Base-by-base conservation (phyloP, 169 alveolate genomes). In the Eimeria praecox region DNA sequence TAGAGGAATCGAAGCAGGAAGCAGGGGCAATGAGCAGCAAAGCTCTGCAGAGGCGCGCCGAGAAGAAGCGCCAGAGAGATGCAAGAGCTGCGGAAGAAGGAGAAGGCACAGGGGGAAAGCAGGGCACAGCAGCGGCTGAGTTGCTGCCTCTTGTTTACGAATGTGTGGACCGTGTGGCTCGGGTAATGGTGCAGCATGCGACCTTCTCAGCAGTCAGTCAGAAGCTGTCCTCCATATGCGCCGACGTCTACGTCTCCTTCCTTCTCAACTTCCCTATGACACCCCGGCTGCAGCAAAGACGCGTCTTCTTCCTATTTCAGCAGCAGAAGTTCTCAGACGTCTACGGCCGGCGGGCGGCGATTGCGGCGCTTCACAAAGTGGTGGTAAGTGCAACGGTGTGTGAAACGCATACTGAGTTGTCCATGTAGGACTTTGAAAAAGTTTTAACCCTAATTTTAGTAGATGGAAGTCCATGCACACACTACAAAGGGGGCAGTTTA, bases 221-320 rank as follows among this genome's bases (percentile, higher is more conserved):
- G 44, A 83, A 83, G 71, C 95, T 89, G 44, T 73, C 97, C 3
- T 35, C 42, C 42, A n/a, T 90, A 35, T 90, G 97, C 88, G 95
- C 95, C 33, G 95, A 86, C 52, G 92, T 95, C 8, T 95, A 95
- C 83, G 86, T 89, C 44, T 87, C 92, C 44, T 95, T 95, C 46
- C 83, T 95, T 35, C 97, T 95, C 64, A 89, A 95, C 85, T 89
- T 90, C 46, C 97, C 97, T 16, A 95, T 95, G 97, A 89, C 95
- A 38, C 95, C 66, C 18, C 83, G 85, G 88, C 80, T 75, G 42
- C 97, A 95, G 77, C 97, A 89, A 62, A 35, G 85, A 27, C 92
- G 95, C 52, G 83, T 95, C 27, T 82, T 89, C 88, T 95, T 95
- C 59, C 89, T 95, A 8, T 30, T 95, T 33, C 89, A 90, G 73